phyloP scores from a whole-genome alignment of 805 yeast species.

The Priceomyces castillae region DNA sequence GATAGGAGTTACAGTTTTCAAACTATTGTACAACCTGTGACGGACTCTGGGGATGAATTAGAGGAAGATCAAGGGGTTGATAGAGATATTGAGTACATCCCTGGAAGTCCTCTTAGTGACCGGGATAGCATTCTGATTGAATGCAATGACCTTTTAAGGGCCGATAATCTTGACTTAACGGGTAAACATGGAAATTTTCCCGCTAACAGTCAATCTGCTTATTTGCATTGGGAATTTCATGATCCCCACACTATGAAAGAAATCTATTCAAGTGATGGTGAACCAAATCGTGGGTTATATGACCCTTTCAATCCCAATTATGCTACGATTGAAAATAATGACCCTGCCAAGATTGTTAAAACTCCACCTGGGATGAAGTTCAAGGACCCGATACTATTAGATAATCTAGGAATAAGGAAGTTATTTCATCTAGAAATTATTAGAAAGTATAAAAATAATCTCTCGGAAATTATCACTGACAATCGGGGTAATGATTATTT shows the following conservation, averaged over 20 bases:
- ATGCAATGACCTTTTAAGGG: constrained; percentile 5
- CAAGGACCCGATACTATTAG: constrained; percentile 29
- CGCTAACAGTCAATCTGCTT: constrained; percentile 27
- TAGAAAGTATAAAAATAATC: constrained; percentile 42
- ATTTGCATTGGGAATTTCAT: constrained; percentile 30
- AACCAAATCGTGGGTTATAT: constrained; percentile 12
- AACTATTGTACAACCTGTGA: background rate
- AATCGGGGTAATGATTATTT: constrained; percentile 17
- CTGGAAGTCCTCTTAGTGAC: constrained; percentile 11
- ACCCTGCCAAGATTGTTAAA: constrained; percentile 17
- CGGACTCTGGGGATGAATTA: constrained; percentile 6
- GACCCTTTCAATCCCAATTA: constrained; percentile 13
- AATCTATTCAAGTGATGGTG: constrained; percentile 6
- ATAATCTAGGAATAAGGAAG: constrained; percentile 18
- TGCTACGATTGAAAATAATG: constrained; percentile 11
- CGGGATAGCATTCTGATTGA: constrained; percentile 13
- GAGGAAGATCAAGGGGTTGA: constrained; percentile 4
- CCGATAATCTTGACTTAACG: background rate
- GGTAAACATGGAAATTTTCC: constrained; percentile 15
- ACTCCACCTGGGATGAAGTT: constrained; percentile 37
- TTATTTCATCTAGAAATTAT: constrained; percentile 22
- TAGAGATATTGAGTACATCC: constrained; percentile 11
- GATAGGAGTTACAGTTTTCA: constrained; percentile 21
- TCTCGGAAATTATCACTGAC: constrained; percentile 23
- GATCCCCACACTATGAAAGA: constrained; percentile 12